Base-by-base conservation (phyloP, 345 rosid genomes). In the Linum trigynum region DNA sequence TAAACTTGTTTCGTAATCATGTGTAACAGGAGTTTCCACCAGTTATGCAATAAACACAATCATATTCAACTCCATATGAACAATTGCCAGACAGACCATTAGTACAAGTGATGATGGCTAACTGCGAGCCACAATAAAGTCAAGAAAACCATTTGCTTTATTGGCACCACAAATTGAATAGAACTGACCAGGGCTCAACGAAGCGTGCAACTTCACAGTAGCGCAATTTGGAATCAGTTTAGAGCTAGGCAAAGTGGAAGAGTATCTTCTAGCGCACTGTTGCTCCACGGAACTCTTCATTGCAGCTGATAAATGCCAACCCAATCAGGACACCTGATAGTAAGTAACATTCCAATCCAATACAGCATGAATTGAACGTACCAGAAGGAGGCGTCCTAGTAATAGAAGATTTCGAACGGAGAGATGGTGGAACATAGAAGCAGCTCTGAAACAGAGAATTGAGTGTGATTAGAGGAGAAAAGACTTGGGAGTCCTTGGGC, bases 381-480 rank as follows among this genome's bases (percentile, higher is more conserved):
- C 97, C 91, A 67, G 92, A 75, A 17, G 91, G 90, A 62, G 96
- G 91, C 5, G 95, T 87, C 64, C 96, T 78, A 15, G 72, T 63
- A 60, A 76, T 58, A 65, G 78, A 72, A 48, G 70, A 70, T 76
- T 81, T 85, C 57, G 83, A 62, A 59, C 95, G 95, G 66, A 90
- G 95, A 38, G 88, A 83, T 48, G 97, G 97, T 38, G 99, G 95
- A 70, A 90, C 82, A 76, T 88, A 94, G 69, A 75, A 86, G 78
- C 99, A 90, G 73, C 87, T 81, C 95, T 90, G 87, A 69, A 74
- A 79, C 51, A 71, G 11, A 17, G 66, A 7, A 59, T 43, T 43
- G 6, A 43, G 50, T 43, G 50, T 43, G 32, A 23, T 23, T 23
- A 23, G 32, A 23, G 32, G 8, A 64, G 35, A 45, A 45, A 6